These are phyloP conservation scores for Solanum hybrid DNA, from an alignment of 305 asterid genomes.

Conservation along the genomic window DNA sequence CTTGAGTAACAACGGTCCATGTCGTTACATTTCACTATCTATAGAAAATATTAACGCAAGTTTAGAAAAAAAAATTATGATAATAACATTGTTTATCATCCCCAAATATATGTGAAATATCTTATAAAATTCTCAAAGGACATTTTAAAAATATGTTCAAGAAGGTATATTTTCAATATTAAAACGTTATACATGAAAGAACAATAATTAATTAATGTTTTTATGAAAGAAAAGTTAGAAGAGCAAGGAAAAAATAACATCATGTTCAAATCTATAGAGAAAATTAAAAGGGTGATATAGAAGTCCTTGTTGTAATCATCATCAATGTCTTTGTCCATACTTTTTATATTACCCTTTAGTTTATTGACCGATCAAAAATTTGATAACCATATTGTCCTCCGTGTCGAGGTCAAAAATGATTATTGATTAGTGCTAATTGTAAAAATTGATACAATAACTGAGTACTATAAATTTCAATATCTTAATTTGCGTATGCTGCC, in stretches of 20 bases:
- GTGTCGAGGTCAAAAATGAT: neutral
- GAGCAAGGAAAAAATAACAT: neutral
- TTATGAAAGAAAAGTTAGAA: neutral
- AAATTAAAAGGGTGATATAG: neutral
- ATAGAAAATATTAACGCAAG: no score
- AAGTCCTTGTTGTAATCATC: neutral
- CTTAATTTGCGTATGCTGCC: neutral
- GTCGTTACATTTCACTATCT: no score
- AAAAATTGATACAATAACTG: no score
- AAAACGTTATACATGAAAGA: neutral
- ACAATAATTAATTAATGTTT: no score
- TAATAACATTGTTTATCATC: neutral
- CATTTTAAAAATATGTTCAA: neutral
- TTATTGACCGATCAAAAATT: neutral
- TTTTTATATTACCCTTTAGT: neutral
- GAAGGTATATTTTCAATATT: neutral
- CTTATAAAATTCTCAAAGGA: neutral
- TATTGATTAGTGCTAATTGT: neutral
- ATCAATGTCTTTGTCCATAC: neutral
- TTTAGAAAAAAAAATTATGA: no score
- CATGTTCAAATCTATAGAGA: neutral
- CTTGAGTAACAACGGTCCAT: no score
- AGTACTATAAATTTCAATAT: neutral
- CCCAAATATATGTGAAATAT: neutral
- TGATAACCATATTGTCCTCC: neutral